Evolutionary conservation across 306 rosid genomes (phyloP).

Genomic region (Vigna hirtella): DNA sequence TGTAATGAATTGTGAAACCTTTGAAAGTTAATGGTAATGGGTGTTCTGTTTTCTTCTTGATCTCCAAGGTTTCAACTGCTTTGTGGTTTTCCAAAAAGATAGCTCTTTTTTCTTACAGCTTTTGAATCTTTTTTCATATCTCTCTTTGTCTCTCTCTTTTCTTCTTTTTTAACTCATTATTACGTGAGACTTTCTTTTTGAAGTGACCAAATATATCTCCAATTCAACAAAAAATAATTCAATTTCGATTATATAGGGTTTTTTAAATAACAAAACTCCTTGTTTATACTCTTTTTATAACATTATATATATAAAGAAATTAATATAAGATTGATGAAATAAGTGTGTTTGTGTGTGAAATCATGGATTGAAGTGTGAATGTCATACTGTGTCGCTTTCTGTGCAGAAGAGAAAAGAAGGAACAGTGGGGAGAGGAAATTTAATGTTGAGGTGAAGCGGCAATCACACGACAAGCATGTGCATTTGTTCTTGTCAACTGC

Average conservation of each 20-base stretch:
- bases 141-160: not conserved
- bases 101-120: not conserved
- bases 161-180: not conserved
- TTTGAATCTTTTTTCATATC: conserved; percentile 39
- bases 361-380: too few relatives aligned
- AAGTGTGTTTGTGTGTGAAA: too few relatives aligned
- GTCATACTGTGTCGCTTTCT: not conserved
- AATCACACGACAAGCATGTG: conserved; percentile 50
- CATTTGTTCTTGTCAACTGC: not conserved
- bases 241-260: too few relatives aligned
- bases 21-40: conserved; percentile 2
- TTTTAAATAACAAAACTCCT: too few relatives aligned
- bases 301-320: not conserved
- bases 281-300: too few relatives aligned
- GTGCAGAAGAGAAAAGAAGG: not conserved
- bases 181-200: not conserved
- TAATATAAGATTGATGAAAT: too few relatives aligned
- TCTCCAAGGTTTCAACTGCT: conserved; percentile 38
- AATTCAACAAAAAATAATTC: too few relatives aligned
- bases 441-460: conserved; percentile 39
- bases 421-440: conserved; percentile 25
- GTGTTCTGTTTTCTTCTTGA: conserved; percentile 27
- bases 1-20: not conserved
- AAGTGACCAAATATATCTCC: not conserved
- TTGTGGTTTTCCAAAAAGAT: conserved; percentile 4